Evolutionary conservation across 345 rosid species (phyloP).

Genomic region (rapeseed (Brassica napus)): DNA sequence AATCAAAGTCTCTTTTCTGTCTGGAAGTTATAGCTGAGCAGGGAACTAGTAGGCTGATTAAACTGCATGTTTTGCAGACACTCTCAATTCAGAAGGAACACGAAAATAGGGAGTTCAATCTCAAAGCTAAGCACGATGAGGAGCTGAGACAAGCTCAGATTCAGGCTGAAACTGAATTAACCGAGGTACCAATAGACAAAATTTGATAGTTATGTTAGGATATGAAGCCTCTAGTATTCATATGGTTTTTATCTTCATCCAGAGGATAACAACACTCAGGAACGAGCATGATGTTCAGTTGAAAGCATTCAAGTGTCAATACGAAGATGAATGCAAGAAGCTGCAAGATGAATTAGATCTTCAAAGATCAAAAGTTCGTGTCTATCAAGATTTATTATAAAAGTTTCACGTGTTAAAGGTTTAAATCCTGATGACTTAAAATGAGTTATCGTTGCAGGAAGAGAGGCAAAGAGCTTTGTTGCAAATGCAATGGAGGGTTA

Average conservation of each 20-base stretch:
- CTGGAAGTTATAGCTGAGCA: slow-evolving; percentile 5
- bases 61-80: slow-evolving; percentile 47
- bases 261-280: slow-evolving; percentile 62
- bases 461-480: slow-evolving; percentile 82
- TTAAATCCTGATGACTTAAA: background rate
- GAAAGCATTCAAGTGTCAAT: slow-evolving; percentile 62
- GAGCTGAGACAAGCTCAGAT: slow-evolving; percentile 65
- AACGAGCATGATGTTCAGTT: slow-evolving; percentile 75
- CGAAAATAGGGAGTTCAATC: slow-evolving; percentile 57
- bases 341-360: slow-evolving; percentile 74
- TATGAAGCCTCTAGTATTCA: slow-evolving; percentile 9
- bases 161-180: slow-evolving; percentile 68
- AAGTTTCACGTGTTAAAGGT: background rate
- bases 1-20: background rate
- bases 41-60: slow-evolving; percentile 35
- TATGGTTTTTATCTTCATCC: background rate
- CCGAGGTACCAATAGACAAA: slow-evolving; percentile 49
- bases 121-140: slow-evolving; percentile 60
- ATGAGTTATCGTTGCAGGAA: slow-evolving; percentile 49
- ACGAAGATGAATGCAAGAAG: slow-evolving; percentile 72
- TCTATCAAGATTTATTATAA: background rate
- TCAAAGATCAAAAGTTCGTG: slow-evolving; percentile 65
- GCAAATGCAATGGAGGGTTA: slow-evolving; percentile 92
- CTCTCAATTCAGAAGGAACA: slow-evolving; percentile 53
- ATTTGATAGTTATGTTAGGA: background rate